These are phyloP conservation scores for Chaetomium olivaceum DNA, from an alignment of 2,329 filamentous ascomycete genomes.

Conservation along the genomic window DNA sequence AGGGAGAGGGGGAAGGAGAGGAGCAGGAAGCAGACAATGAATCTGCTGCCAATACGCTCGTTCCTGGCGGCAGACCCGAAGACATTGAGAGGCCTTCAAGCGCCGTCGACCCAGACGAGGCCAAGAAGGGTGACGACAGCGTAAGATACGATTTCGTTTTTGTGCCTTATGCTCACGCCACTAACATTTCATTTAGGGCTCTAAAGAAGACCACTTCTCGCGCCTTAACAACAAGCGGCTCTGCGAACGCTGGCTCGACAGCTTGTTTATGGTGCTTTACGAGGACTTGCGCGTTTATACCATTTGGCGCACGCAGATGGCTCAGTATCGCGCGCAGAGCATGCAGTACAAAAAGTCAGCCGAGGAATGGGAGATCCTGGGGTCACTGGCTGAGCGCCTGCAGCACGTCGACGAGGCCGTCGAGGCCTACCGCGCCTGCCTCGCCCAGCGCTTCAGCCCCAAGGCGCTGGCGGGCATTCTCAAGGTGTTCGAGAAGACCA, in stretches of 20 bases:
- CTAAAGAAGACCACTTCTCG: constrained; percentile 72
- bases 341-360: constrained; percentile 96
- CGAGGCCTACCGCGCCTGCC: constrained; percentile 87
- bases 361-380: constrained; percentile 97
- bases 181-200: constrained; percentile 46
- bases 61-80: constrained; percentile 38
- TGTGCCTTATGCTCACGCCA: not conserved
- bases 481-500: constrained; percentile 72
- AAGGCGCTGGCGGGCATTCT: constrained; percentile 88
- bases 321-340: constrained; percentile 88
- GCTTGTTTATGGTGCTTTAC: constrained; percentile 98
- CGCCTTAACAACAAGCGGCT: constrained; percentile 96
- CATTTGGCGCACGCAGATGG: constrained; percentile 98
- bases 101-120: constrained; percentile 73
- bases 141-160: constrained; percentile 45
- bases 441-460: constrained; percentile 86
- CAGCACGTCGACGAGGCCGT: constrained; percentile 90
- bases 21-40: constrained; percentile 37
- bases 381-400: constrained; percentile 85
- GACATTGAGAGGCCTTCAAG: constrained; percentile 76
- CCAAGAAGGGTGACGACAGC: constrained; percentile 71
- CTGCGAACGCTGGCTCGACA: constrained; percentile 97
- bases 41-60: constrained; percentile 35
- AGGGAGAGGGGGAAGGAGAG: constrained; percentile 21
- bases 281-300: constrained; percentile 98